Conservation (phyloP, 768 basidiomycete species). For the Cystobasidium onofrii region DNA sequence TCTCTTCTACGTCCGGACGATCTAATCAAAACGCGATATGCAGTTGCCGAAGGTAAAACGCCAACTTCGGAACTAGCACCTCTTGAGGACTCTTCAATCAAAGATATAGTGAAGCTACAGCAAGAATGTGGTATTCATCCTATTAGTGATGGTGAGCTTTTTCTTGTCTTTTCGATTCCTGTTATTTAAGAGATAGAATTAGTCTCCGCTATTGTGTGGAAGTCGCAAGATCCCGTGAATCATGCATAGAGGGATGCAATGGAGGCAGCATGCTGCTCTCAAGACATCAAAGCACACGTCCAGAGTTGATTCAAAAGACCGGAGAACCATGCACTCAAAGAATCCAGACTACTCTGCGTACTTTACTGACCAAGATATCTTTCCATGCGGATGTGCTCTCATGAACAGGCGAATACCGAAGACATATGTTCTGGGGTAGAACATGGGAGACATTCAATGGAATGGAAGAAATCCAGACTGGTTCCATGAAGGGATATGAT, state of each 20-base stretch:
- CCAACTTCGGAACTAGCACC: conserved; percentile 35
- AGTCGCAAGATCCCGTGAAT: too few relatives aligned
- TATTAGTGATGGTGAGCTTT: conserved; percentile 31
- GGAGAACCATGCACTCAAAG: too few relatives aligned
- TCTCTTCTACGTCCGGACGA: conserved; percentile 42
- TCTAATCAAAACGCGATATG: conserved; percentile 45
- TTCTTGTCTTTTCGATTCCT: background rate
- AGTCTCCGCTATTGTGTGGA: background rate
- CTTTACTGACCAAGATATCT: too few relatives aligned
- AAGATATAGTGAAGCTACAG: conserved; percentile 33
- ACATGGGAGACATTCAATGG: conserved; percentile 26
- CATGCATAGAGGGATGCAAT: too few relatives aligned
- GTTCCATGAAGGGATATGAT: conserved; percentile 31
- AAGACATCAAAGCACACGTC: background rate
- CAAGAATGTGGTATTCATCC: conserved; percentile 30
- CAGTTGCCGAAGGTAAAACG: conserved; percentile 17
- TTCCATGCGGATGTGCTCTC: too few relatives aligned
- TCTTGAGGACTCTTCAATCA: conserved; percentile 23
- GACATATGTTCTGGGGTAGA: conserved; percentile 23
- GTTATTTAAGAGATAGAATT: background rate
- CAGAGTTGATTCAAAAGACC: too few relatives aligned
- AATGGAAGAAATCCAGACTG: conserved; percentile 31
- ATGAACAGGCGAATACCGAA: background rate
- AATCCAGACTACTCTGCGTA: too few relatives aligned
- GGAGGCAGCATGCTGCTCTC: background rate